Evolutionary conservation across 2,329 filamentous ascomycete genomes (phyloP), one percentile per base, ranked within the genome.

Genomic region (Plectosphaerella cucumerina): DNA sequence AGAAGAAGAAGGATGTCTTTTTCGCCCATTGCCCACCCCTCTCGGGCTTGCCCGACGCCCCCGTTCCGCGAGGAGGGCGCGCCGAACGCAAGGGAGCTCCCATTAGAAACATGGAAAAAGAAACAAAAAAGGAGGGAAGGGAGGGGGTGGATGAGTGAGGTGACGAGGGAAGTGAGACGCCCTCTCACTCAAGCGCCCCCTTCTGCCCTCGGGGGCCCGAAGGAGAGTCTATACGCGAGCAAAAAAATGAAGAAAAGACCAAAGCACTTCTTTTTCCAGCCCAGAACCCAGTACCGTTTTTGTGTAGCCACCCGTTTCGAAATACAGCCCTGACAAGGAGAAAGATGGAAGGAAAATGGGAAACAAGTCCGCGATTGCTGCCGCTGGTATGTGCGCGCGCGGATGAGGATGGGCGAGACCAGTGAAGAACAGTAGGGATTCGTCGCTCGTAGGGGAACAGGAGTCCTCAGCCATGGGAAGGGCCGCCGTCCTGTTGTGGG

Each of bases 231-330:
- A 56, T 56, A 50, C 50, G 50, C 44, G 22, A 48, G 23, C 47
- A 20, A n/a, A 48, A 39, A 47, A 31, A 31, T 31, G 6, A 31
- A 31, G 12, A 31, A 31, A 10, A 8, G 8, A 31, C 9, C 9
- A 31, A 55, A 55, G 41, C 43, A 51, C 44, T 55, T 55, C 53
- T 56, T 56, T 56, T 55, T 53, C 54, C 52, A 55, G 39, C 46
- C 54, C 54, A 26, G 23, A 42, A 42, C n/a, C n/a, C 12, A 23
- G 31, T 41, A 48, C 50, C 54, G 48, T 34, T 55, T 56, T 56
- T 56, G 49, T 56, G 50, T 56, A 56, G 20, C 48, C 53, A 47
- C 49, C 48, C 49, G 42, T 50, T 50, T 51, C 45, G 22, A 46
- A 35, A 49, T 37, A 11, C 45, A 47, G 26, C 31, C 22, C 26